These are phyloP conservation scores for Zymoseptoria ardabiliae DNA, from an alignment of 2,329 filamentous ascomycete genomes.

Conservation along the genomic window DNA sequence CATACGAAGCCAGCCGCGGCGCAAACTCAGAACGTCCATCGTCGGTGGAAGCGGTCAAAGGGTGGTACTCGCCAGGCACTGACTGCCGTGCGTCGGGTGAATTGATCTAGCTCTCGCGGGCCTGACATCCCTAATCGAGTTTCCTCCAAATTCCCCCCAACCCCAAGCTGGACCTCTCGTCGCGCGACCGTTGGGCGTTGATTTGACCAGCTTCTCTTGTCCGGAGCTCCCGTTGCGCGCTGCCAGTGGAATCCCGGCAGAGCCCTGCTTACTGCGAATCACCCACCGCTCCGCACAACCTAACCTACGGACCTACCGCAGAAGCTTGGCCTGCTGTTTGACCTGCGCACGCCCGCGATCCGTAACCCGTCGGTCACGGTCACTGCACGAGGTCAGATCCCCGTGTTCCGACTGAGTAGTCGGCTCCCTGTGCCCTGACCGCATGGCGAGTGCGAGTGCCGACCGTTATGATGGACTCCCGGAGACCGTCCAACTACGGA, in stretches of 20 bases:
- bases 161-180: background rate
- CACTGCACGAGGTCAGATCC: slow-evolving; percentile 11
- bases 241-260: slow-evolving; percentile 8
- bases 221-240: background rate
- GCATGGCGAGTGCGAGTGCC: slow-evolving; percentile 16
- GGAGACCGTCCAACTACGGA: slow-evolving; percentile 11
- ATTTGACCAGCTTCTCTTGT: background rate
- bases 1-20: background rate
- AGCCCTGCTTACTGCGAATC: slow-evolving; percentile 8
- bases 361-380: slow-evolving; percentile 1
- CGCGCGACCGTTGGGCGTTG: background rate
- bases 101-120: slow-evolving; percentile 1
- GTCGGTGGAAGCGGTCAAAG: background rate
- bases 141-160: background rate
- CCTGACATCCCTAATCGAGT: slow-evolving; percentile 2
- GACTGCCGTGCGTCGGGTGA: too few relatives aligned
- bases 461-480: slow-evolving; percentile 18
- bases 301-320: slow-evolving; percentile 2
- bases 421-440: slow-evolving; percentile 14
- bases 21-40: background rate
- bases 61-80: background rate
- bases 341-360: slow-evolving; percentile 13
- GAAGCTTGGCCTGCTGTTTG: slow-evolving; percentile 10
- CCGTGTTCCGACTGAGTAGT: slow-evolving; percentile 14
- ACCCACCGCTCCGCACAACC: slow-evolving; percentile 4